Evolutionary conservation across 169 alveolate genomes (phyloP), one percentile per base, ranked within the genome.

Genomic region (Eimeria tenella): DNA sequence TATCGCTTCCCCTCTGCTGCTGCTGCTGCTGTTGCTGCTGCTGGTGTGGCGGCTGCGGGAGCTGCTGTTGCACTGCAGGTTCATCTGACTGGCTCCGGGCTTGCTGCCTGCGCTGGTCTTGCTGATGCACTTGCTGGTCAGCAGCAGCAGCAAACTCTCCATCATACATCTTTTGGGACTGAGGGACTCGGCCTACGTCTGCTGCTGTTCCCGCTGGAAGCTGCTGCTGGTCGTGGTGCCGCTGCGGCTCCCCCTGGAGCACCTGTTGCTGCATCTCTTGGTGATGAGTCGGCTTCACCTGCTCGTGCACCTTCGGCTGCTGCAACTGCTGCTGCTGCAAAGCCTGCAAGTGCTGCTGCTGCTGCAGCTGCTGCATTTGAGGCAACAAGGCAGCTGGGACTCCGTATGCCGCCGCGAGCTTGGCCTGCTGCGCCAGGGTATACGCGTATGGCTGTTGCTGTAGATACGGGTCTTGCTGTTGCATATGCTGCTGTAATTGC

Each of bases 391-490:
- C 84, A 74, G 84, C 84, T 10, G 84, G 84, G 52, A 74, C 84
- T 25, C 84, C 84, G 84, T 74, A 74, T 11, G 84, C 84, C 23
- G 84, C 84, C 17, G 84, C 23, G 60, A 74, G 49, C 62, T 74
- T 74, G 42, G 84, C 84, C 42, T 74, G 84, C 62, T 74, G 84
- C 84, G 84, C 84, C 25, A 74, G 63, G 42, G 84, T 74, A 50
- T 74, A 74, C 15, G 84, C 84, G 84, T 74, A 74, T 56, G 84
- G 84, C 62, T 74, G 84, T 56, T 74, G 84, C 84, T 74, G 84
- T n/a, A 74, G 62, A 19, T 74, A 74, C 25, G 84, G 84, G 62
- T 74, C 84, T n/a, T 68, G 77, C 77, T 74, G 84, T 42, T 42
- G 84, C 21, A 9, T 42, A 9, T 74, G 84, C 52, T 70, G 79